Evolutionary conservation across 169 alveolate genomes (phyloP), one percentile per base, ranked within the genome.

Genomic region (Babesia bigemina): DNA sequence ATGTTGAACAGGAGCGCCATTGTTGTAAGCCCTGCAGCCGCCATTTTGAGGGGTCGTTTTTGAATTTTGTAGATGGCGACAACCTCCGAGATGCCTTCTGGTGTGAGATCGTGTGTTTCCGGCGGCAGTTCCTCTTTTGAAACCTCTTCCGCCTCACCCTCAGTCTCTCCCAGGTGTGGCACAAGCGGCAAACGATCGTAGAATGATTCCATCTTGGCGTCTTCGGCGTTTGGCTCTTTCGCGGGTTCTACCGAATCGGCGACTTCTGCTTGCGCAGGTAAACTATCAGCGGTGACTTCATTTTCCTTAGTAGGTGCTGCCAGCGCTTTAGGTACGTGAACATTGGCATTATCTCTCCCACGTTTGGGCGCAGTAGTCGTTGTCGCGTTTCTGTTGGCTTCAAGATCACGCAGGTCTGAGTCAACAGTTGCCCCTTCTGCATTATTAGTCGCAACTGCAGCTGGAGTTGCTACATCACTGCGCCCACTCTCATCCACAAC

Each of bases 111-210:
- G 45, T 59, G 63, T 0, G 86, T 83, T 56, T 83, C 90, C 16
- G 90, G 90, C 0, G 90, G 90, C 16, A 83, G 67, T 44, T 83
- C 90, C 26, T 83, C 90, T 70, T 75, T 75, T 6, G 90, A 48
- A 4, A 83, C 90, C 48, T 83, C 90, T 49, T 83, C 90, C 65
- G 90, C 65, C 70, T 83, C 90, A 39, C 90, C 90, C 44, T 83
- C 90, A 6, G 90, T 75, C 45, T 83, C 90, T 19, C 90, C 90
- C 12, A 70, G 57, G 60, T 83, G 90, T 4, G 90, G 90, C 62
- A 83, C 65, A 47, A 83, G 59, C 17, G 90, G 90, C 7, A 83
- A 22, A 39, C 48, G 49, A 28, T 83, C 90, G 57, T 83, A 83
- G 19, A 83, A 63, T 21, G 75, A 44, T 10, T 75, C 84, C 14